Conservation (phyloP, 139 green algal species). For the Picochlorum sp. region DNA sequence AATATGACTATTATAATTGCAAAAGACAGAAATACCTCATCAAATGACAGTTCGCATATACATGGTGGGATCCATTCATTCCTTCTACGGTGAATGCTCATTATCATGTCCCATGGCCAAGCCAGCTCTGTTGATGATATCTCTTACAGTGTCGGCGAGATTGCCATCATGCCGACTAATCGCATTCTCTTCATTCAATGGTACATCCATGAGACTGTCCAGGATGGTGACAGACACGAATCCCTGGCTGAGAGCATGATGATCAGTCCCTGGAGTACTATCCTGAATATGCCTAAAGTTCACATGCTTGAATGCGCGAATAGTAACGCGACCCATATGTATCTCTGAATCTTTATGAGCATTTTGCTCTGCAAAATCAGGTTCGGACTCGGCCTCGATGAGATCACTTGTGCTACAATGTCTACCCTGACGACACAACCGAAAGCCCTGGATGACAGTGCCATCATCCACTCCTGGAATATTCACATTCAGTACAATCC, state of each 20-base stretch:
- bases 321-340: slow-evolving; percentile 12
- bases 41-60: too few relatives aligned
- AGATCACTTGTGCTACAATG: slow-evolving; percentile 44
- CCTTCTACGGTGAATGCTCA: too few relatives aligned
- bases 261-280: slow-evolving; percentile 39
- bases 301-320: slow-evolving; percentile 23
- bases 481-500: slow-evolving; percentile 49
- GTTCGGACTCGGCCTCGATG: slow-evolving; percentile 24
- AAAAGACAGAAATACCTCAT: too few relatives aligned
- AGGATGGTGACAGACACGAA: slow-evolving; percentile 57
- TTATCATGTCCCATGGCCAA: too few relatives aligned
- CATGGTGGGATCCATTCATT: too few relatives aligned
- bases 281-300: slow-evolving; percentile 26
- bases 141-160: background rate
- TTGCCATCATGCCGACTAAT: background rate
- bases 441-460: background rate
- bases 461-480: slow-evolving; percentile 22
- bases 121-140: background rate
- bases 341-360: slow-evolving; percentile 4
- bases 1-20: too few relatives aligned
- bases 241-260: slow-evolving; percentile 46
- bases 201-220: slow-evolving; percentile 23
- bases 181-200: background rate
- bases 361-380: slow-evolving; percentile 8
- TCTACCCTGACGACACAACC: slow-evolving; percentile 27